Base-by-base conservation (phyloP, 2,329 filamentous ascomycete species). In the Aspergillus ibericus region DNA sequence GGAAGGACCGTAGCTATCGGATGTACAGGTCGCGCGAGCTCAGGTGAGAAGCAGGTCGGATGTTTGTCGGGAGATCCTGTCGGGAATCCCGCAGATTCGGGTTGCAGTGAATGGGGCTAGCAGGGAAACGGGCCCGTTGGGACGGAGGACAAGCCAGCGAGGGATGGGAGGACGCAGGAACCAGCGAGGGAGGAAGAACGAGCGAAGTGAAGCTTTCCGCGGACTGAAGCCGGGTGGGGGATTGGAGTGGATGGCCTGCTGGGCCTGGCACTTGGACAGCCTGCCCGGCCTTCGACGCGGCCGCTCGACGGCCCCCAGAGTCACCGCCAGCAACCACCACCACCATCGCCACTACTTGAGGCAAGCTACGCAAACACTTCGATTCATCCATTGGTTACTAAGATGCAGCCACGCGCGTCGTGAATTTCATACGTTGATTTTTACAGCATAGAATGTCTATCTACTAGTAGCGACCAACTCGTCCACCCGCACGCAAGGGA, bases 401-500 rank as follows among this genome's bases (percentile, higher is more conserved):
- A 38, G n/a, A 18, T 29, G 34, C 32, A 50, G 29, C 15, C 36
- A 56, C 47, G 47, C 32, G 32, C 48, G 57, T 55, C 54, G 35
- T 56, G 46, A 63, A 64, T 61, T 58, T 61, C 54, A 66, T 62
- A 64, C 68, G 63, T 73, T 72, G 72, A 72, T 73, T 72, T 61
- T 61, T 63, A 63, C 63, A 68, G 62, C 59, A 63, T 66, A 53
- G 46, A 47, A 55, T 63, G 63, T 73, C 70, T 73, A 74, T 74
- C 71, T 74, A 73, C 71, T 70, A 13, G 12, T 70, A 13, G 12
- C 18, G 10, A 66, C 65, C 66, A 63, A 64, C 56, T 66, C 57
- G 59, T 58, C 59, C 55, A 58, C 60, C 36, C 55, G 63, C 62
- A 63, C 50, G 50, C 50, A 49, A 50, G 42, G 40, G 56, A 66